phyloP scores from a whole-genome alignment of 2,329 filamentous ascomycete species.

The Ilyonectria mors-panacis region DNA sequence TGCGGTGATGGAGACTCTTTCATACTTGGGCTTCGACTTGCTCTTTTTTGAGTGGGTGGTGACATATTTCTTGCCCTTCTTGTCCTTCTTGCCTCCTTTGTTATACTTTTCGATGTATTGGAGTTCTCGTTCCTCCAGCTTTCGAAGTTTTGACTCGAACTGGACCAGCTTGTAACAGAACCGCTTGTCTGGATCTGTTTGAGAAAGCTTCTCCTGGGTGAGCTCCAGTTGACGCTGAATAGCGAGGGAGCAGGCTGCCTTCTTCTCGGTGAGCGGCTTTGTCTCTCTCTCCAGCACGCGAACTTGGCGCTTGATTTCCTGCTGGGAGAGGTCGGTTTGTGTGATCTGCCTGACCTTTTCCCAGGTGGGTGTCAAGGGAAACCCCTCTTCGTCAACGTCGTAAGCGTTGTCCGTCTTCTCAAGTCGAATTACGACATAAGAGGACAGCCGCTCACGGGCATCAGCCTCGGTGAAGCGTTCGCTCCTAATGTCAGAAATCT shows the following conservation, averaged over 20 bases:
- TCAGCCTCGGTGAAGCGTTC: constrained; percentile 56
- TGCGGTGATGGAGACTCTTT: constrained; percentile 60
- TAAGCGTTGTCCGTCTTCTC: constrained; percentile 55
- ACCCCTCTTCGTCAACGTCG: constrained; percentile 56
- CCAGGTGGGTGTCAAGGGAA: constrained; percentile 57
- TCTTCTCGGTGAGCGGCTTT: constrained; percentile 56
- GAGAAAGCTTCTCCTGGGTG: constrained; percentile 53
- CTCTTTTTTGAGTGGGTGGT: constrained; percentile 32
- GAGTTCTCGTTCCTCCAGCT: constrained; percentile 39
- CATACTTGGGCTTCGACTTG: constrained; percentile 51
- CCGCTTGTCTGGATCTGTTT: constrained; percentile 54
- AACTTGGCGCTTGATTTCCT: constrained; percentile 56
- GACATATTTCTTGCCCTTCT: constrained; percentile 39
- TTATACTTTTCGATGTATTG: constrained; percentile 32
- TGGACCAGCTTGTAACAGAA: constrained; percentile 62
- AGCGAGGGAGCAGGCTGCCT: constrained; percentile 51
- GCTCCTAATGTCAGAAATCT: constrained; percentile 55
- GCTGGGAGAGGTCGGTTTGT: constrained; percentile 56
- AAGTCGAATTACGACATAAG: constrained; percentile 59
- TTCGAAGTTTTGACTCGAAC: constrained; percentile 57
- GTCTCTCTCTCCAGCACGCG: constrained; percentile 54
- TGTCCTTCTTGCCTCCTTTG: constrained; percentile 39
- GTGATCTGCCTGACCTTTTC: constrained; percentile 52
- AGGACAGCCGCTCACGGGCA: constrained; percentile 57
- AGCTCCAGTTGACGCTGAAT: constrained; percentile 61